Conservation (phyloP, 768 basidiomycete species). For the Suillus subluteus region DNA sequence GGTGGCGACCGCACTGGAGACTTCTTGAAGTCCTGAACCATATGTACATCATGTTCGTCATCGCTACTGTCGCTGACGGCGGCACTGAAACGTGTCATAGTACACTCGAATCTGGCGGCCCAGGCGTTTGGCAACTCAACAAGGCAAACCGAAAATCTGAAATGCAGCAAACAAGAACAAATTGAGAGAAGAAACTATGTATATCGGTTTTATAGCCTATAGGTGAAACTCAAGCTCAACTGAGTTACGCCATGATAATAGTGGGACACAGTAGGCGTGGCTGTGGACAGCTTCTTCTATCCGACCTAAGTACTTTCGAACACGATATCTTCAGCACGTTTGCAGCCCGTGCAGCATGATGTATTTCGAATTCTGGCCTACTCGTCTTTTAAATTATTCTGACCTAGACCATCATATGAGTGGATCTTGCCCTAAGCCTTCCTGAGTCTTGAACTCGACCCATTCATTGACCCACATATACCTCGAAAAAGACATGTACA, state of each 20-base stretch:
- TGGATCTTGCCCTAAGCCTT: background rate
- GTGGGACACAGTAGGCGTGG: background rate
- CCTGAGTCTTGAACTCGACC: constrained; percentile 45
- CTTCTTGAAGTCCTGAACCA: constrained; percentile 31
- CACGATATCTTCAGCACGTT: background rate
- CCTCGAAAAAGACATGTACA: constrained; percentile 77
- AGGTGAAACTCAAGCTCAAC: background rate
- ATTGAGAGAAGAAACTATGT: constrained; percentile 8
- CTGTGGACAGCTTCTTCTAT: background rate
- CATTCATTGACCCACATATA: constrained; percentile 96
- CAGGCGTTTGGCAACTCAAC: constrained; percentile 18
- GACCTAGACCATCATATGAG: background rate
- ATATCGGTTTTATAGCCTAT: no score
- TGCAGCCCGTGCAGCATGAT: background rate
- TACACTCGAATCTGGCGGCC: constrained; percentile 14
- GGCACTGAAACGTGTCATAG: constrained; percentile 73
- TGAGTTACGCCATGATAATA: background rate
- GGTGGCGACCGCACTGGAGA: constrained; percentile 18
- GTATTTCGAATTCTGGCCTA: background rate
- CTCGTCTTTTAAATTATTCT: background rate
- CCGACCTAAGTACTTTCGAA: background rate
- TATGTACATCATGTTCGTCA: constrained; percentile 46
- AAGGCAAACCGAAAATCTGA: constrained; percentile 24
- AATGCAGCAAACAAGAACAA: constrained; percentile 34
- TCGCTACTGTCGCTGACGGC: constrained; percentile 60